phyloP scores from a whole-genome alignment of 2,329 filamentous ascomycete genomes.

The Aspergillus clavatus region DNA sequence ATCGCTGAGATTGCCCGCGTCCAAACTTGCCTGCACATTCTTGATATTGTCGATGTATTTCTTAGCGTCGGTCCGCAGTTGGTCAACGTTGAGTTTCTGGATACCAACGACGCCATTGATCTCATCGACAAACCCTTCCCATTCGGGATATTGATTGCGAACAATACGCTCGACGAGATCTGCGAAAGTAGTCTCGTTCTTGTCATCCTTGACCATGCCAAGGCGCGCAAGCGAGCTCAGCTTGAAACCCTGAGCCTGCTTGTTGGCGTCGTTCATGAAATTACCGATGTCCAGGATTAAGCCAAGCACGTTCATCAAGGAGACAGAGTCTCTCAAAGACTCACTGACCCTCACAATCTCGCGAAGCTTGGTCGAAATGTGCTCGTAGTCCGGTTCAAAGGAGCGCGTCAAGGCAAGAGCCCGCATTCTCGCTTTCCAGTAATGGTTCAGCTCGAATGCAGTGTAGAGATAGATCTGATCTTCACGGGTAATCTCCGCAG shows the following conservation, averaged over 20 bases:
- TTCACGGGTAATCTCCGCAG: constrained; percentile 80
- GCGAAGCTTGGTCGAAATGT: constrained; percentile 78
- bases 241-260: constrained; percentile 97
- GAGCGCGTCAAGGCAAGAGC: constrained; percentile 78
- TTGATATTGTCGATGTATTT: constrained; percentile 92
- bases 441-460: constrained; percentile 90
- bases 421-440: constrained; percentile 97
- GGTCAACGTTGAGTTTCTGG: constrained; percentile 93
- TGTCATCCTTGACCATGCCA: constrained; percentile 98
- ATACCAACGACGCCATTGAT: constrained; percentile 71
- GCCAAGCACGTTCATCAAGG: constrained; percentile 91
- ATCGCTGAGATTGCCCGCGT: constrained; percentile 90
- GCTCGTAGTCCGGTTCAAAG: constrained; percentile 85
- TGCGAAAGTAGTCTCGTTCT: constrained; percentile 93
- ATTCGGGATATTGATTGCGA: constrained; percentile 91
- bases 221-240: constrained; percentile 86
- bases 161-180: constrained; percentile 96
- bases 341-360: constrained; percentile 86
- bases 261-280: constrained; percentile 99
- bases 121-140: constrained; percentile 82
- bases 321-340: constrained; percentile 82
- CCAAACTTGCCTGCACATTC: constrained; percentile 86
- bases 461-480: constrained; percentile 95
- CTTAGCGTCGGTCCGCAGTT: constrained; percentile 79
- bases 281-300: constrained; percentile 97